phyloP scores from a whole-genome alignment of 2,329 filamentous ascomycete genomes.

The Ustulina deusta region DNA sequence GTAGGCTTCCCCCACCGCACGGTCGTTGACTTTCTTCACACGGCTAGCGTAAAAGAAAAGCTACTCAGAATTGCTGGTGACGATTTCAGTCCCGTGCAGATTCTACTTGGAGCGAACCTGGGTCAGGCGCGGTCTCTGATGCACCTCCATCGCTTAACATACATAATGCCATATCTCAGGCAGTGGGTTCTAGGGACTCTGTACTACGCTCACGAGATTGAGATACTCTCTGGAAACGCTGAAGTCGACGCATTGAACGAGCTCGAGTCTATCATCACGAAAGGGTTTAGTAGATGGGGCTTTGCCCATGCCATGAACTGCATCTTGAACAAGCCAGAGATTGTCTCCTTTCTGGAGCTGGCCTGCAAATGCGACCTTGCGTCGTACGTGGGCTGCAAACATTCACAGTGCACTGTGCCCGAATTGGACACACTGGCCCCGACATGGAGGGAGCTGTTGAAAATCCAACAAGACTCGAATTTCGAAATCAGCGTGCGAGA shows the following conservation, averaged over 20 bases:
- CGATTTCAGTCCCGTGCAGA: conserved; percentile 5
- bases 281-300: conserved; percentile 11
- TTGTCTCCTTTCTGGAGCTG: conserved; percentile 16
- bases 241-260: conserved; percentile 22
- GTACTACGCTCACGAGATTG: conserved; percentile 20
- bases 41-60: conserved; percentile 3
- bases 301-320: conserved; percentile 19
- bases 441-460: background rate
- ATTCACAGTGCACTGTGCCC: background rate
- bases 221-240: background rate
- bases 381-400: conserved; percentile 9
- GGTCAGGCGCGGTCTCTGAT: conserved; percentile 18
- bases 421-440: conserved; percentile 14
- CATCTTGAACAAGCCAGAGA: conserved; percentile 10
- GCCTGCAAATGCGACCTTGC: conserved; percentile 23
- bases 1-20: conserved; percentile 22
- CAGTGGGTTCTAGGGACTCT: conserved; percentile 17
- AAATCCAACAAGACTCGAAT: conserved; percentile 5
- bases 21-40: conserved; percentile 22
- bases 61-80: conserved; percentile 11
- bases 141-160: conserved; percentile 9
- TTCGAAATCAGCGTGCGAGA: conserved; percentile 7
- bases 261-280: conserved; percentile 12
- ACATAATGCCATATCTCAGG: conserved; percentile 9
- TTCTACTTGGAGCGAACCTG: conserved; percentile 11